phyloP scores from a whole-genome alignment of 1,139 yeast genomes.

The Yamadazyma atmosphaerica region DNA sequence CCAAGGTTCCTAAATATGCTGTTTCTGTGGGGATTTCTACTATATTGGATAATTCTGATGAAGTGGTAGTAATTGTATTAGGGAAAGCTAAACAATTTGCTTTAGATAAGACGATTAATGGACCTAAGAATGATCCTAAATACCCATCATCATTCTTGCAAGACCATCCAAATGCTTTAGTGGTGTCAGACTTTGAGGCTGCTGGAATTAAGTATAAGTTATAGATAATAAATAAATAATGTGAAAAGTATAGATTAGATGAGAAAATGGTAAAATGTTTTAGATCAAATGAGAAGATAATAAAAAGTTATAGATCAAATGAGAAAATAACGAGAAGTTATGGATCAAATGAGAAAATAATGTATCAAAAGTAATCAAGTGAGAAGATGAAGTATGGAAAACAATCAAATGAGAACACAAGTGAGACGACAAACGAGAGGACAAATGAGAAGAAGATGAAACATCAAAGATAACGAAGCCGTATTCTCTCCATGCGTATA shows the following conservation, averaged over 20 bases:
- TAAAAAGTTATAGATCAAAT: too few relatives aligned
- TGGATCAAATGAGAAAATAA: too few relatives aligned
- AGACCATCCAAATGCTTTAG: constrained; percentile 44
- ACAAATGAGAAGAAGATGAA: too few relatives aligned
- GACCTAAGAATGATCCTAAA: constrained; percentile 32
- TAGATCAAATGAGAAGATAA: too few relatives aligned
- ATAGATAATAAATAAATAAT: constrained; percentile 3
- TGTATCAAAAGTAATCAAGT: too few relatives aligned
- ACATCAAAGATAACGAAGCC: too few relatives aligned
- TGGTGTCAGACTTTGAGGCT: constrained; percentile 50
- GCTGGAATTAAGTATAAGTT: constrained; percentile 12
- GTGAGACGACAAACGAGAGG: too few relatives aligned
- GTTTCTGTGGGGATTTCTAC: constrained; percentile 63
- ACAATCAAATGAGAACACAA: too few relatives aligned
- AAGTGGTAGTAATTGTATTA: constrained; percentile 49
- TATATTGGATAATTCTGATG: constrained; percentile 58
- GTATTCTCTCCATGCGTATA: too few relatives aligned
- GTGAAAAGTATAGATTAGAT: not conserved
- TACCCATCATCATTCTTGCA: constrained; percentile 51
- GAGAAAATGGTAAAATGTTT: too few relatives aligned
- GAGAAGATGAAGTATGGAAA: too few relatives aligned
- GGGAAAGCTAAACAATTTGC: constrained; percentile 48
- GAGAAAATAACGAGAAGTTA: too few relatives aligned
- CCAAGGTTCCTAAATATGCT: constrained; percentile 55
- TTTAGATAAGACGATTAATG: constrained; percentile 42